These are phyloP conservation scores for Myxozyma nipponensis DNA, from an alignment of 805 yeast genomes.

Conservation along the genomic window DNA sequence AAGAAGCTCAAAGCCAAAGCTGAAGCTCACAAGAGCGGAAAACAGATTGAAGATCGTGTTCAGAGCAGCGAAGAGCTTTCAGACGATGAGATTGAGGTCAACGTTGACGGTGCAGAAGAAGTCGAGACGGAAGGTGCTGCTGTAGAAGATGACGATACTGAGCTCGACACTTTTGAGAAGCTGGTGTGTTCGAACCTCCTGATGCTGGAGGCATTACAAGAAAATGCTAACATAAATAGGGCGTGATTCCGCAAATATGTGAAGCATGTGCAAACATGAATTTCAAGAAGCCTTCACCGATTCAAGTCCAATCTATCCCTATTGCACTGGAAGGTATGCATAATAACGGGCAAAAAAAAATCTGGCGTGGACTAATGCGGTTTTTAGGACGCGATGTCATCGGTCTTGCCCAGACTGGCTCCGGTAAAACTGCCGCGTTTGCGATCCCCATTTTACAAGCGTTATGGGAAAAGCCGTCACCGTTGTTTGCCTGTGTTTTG, in stretches of 20 bases:
- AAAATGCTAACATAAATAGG: constrained; percentile 28
- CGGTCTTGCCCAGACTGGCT: constrained; percentile 96
- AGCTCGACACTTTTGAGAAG: constrained; percentile 24
- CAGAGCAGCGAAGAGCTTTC: constrained; percentile 43
- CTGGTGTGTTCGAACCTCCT: constrained; percentile 13
- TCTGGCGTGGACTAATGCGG: background rate
- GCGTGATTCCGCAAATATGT: constrained; percentile 70
- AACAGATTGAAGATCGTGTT: constrained; percentile 32
- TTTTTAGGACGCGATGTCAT: constrained; percentile 63
- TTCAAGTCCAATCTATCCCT: constrained; percentile 87
- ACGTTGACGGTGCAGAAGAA: constrained; percentile 17
- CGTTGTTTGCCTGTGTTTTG: constrained; percentile 82
- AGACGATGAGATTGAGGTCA: constrained; percentile 6
- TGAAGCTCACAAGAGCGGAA: background rate
- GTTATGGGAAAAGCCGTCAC: constrained; percentile 82
- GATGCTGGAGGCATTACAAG: too few relatives aligned
- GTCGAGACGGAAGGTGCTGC: background rate
- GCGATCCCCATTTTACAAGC: constrained; percentile 92
- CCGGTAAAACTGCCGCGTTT: constrained; percentile 98
- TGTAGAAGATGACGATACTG: constrained; percentile 15
- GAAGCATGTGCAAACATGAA: constrained; percentile 76
- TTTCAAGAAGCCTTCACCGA: constrained; percentile 83
- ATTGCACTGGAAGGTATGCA: constrained; percentile 69
- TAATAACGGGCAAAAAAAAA: background rate
- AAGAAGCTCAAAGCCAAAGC: background rate